Base-by-base conservation (phyloP, 306 rosid species). In the Trichosanthes truncata region DNA sequence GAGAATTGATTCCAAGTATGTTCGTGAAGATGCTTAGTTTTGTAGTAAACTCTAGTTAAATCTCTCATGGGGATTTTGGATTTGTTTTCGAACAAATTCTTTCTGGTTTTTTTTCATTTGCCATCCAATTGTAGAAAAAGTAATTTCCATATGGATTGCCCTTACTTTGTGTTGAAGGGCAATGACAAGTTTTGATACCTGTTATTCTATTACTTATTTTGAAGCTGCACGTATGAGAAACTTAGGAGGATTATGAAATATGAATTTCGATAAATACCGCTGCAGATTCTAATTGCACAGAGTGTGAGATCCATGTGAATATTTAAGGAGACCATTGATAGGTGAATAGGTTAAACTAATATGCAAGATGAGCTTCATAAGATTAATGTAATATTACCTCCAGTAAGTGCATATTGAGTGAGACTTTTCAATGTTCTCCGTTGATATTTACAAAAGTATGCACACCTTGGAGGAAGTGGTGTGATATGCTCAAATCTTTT, bases 1-100 rank as follows among this genome's bases (percentile, higher is more conserved):
- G 20, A 51, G 60, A 49, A 49, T 74, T 74, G 78, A 74, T 74
- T 48, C 78, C 45, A 31, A 74, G 45, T 49, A 31, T 73, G 57
- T 73, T 41, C 0, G n/a, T 15, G 12, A 14, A 25, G 41, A 73
- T 73, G 43, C 77, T 48, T 45, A 14, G 57, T 23, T 45, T 72
- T 72, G 38, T n/a, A 40, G 76, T 69, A 2, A 41, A 40, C 20
- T 68, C 53, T 41, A 41, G 76, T 51, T 48, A 46, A 3, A 17
- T 72, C 14, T 69, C 33, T 69, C 77, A 72, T 46, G 21, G 36
- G n/a, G 61, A 74, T 53, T 51, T 31, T 9, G 25, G 36, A 25
- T 46, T 74, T 49, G 63, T 51, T 5, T 71, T 71, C 38, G 0
- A 20, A 17, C 48, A 9, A 36, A 8, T 66, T 66, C 53, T 41